Percentiles rank a stretch among this genome's conserved stretches.
Conservation (phyloP, 2,329 filamentous ascomycete genomes). For the Colletotrichum simmondsii region DNA sequence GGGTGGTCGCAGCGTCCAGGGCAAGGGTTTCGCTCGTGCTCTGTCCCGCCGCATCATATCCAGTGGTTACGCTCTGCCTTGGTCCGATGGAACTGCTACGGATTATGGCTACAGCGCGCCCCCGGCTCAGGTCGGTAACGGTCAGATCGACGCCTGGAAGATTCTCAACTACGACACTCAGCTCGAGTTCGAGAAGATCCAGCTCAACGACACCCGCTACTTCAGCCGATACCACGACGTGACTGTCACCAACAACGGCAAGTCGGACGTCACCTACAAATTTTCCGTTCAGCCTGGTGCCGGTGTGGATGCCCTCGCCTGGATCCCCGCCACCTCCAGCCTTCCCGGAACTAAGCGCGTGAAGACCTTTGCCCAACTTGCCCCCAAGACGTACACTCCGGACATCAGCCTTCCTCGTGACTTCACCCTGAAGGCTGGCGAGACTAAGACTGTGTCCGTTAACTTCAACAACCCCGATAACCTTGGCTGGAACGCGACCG, state of each 20-base stretch:
- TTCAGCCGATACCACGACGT: conserved; percentile 44
- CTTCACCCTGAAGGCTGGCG: conserved; percentile 40
- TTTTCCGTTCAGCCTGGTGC: conserved; percentile 42
- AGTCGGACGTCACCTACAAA: conserved; percentile 46
- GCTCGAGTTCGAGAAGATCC: conserved; percentile 53
- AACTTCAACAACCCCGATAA: conserved; percentile 42
- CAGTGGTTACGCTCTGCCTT: conserved; percentile 44
- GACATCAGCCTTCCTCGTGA: conserved; percentile 35
- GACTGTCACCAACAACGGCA: conserved; percentile 50
- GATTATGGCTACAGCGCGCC: conserved; percentile 42
- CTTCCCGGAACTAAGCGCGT: conserved; percentile 17
- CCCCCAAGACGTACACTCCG: conserved; percentile 34
- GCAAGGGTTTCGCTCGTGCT: conserved; percentile 43
- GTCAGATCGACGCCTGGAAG: conserved; percentile 54
- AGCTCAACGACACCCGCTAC: conserved; percentile 57
- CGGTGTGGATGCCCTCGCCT: conserved; percentile 48
- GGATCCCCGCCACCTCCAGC: conserved; percentile 12
- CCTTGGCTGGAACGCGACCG: conserved; percentile 31
- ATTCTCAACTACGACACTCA: conserved; percentile 50
- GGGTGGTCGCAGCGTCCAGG: conserved; percentile 43
- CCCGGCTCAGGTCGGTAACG: conserved; percentile 53
- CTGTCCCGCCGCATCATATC: conserved; percentile 47
- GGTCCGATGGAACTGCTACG: conserved; percentile 41
- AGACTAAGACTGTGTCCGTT: conserved; percentile 41
- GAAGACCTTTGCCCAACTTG: conserved; percentile 39